Conservation (phyloP, 192 early-diverging fungal species). For the Entomortierella beljakovae region DNA sequence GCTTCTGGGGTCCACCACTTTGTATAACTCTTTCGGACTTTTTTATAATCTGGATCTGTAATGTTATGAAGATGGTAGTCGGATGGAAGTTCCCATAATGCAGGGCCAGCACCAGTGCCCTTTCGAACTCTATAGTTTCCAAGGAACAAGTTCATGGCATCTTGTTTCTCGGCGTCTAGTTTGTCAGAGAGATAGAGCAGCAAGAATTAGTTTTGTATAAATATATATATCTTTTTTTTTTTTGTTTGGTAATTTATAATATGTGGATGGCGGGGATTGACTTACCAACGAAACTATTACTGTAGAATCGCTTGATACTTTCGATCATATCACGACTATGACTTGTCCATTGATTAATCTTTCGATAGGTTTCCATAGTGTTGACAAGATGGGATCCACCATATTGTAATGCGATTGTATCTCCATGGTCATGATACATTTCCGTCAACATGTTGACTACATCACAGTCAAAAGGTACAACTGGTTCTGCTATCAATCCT, state of each 20-base stretch:
- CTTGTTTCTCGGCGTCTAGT: slow-evolving; percentile 97
- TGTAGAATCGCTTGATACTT: slow-evolving; percentile 90
- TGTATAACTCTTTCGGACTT: slow-evolving; percentile 65
- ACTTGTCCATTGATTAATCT: slow-evolving; percentile 93
- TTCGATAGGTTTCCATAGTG: slow-evolving; percentile 97
- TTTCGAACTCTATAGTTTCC: slow-evolving; percentile 74
- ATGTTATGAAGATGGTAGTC: slow-evolving; percentile 85
- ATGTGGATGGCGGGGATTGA: too few relatives aligned
- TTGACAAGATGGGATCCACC: slow-evolving; percentile 98
- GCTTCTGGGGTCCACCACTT: slow-evolving; percentile 71
- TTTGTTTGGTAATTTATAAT: too few relatives aligned
- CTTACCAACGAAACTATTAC: slow-evolving; percentile 90
- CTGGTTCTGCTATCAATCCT: slow-evolving; percentile 82
- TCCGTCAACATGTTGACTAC: slow-evolving; percentile 92
- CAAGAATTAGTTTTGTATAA: too few relatives aligned
- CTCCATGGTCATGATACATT: slow-evolving; percentile 98
- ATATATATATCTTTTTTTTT: too few relatives aligned
- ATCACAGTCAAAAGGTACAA: slow-evolving; percentile 92
- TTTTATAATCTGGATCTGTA: slow-evolving; percentile 33
- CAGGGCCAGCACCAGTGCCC: slow-evolving; percentile 49
- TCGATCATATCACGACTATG: slow-evolving; percentile 98
- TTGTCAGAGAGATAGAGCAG: too few relatives aligned
- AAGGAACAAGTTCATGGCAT: slow-evolving; percentile 93
- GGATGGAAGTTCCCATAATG: slow-evolving; percentile 81
- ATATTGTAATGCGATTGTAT: slow-evolving; percentile 96